Base-by-base conservation (phyloP, 116 monocot species). In the Trichopus zeylanicus region DNA sequence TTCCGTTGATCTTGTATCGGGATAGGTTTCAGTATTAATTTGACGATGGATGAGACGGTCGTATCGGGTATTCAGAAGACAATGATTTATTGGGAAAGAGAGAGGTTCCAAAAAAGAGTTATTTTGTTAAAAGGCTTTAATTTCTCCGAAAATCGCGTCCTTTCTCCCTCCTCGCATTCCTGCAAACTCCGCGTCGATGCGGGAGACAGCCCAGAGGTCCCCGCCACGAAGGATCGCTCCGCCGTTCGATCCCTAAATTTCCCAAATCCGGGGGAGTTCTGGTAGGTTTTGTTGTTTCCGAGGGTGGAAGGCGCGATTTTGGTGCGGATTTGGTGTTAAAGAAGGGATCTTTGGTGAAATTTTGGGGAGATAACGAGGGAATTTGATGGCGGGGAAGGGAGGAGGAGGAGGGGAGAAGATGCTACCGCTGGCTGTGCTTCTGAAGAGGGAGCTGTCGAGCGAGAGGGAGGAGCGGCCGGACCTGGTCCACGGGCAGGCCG, bases 71-170 rank as follows among this genome's bases (percentile, higher is more conserved):
- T 42, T 12, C 3, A 13, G 16, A 16, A n/a, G 13, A 42, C 42
- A n/a, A 13, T 15, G 42, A 9, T 13, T 9, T 42, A 3, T n/a
- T 13, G 13, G 42, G 42, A 18, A 4, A n/a, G 13, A 16, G 13
- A 16, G 16, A 16, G 13, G 13, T 18, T 15, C 42, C n/a, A 42
- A 42, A 13, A 42, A 42, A 42, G 9, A 13, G 6, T 39, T 42
- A 0, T 1, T 51, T 20, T 23, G 12, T 39, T 39, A 16, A 16
- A 5, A 5, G 0, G 1, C 42, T 16, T 42, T 42, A n/a, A 42
- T 42, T 42, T 42, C 42, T 42, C 42, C 42, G 42, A n/a, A 42
- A 42, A 42, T 42, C 42, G 42, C 42, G 42, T 42, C n/a, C 42
- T 42, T n/a, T n/a, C n/a, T 42, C 39, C 16, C 42, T 16, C 16